Percentiles rank a stretch among this genome's conserved stretches.
Conservation (phyloP, 352 stramenopile genomes). For the Phytophthora lateralis region DNA sequence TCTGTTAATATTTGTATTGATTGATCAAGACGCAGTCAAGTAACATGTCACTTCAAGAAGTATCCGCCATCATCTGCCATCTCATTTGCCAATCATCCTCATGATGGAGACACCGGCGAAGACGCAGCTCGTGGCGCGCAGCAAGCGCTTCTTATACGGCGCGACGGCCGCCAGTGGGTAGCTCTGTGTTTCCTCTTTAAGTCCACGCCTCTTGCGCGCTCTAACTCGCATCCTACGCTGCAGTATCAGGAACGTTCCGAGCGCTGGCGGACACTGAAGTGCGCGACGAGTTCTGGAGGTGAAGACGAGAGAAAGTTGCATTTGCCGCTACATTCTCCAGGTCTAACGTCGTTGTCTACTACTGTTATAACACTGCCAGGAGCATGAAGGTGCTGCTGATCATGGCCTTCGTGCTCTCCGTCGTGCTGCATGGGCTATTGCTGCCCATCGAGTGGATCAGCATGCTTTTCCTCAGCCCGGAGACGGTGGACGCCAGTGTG, state of each 20-base stretch:
- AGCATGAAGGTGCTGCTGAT: conserved; percentile 56
- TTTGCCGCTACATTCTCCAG: conserved; percentile 3
- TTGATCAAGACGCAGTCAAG: not conserved
- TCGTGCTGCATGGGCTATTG: conserved; percentile 50
- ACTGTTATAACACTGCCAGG: no score
- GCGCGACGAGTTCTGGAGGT: conserved; percentile 57
- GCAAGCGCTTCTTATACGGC: conserved; percentile 43
- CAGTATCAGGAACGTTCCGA: conserved; percentile 40
- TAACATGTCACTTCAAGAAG: conserved; percentile 23
- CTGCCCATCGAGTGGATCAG: conserved; percentile 69
- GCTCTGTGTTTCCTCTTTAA: conserved; percentile 1
- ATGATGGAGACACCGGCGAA: conserved; percentile 4
- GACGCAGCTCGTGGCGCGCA: conserved; percentile 26
- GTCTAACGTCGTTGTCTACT: conserved; percentile 9
- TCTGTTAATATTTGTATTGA: not conserved
- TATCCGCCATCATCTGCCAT: conserved; percentile 8
- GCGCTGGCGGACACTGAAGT: conserved; percentile 49
- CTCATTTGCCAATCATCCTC: conserved; percentile 19
- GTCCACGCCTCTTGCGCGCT: not conserved
- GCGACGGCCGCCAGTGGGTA: conserved; percentile 33
- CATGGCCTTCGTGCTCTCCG: conserved; percentile 59
- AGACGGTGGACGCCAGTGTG: conserved; percentile 54
- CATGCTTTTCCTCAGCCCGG: conserved; percentile 39
- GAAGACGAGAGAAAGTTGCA: conserved; percentile 3
- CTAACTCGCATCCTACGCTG: not conserved